Evolutionary conservation across 208 protist species (phyloP), one percentile per base, ranked within the genome.

Genomic region (Acanthamoeba lenticulata): DNA sequence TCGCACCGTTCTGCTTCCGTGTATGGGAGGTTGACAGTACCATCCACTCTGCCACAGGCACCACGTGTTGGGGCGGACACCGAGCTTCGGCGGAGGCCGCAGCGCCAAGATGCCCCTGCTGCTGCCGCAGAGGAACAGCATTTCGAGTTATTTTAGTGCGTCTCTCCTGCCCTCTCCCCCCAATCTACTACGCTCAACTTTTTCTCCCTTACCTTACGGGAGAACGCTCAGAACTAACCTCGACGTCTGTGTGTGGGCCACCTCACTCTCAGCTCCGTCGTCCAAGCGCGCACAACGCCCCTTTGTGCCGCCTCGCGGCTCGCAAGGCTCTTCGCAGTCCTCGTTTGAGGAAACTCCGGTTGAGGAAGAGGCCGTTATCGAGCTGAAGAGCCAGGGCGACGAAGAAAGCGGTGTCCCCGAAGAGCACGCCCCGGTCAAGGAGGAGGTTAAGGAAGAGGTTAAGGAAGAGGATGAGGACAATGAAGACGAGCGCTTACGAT

Each of bases 81-180:
- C 49, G 2, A 62, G 79, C 49, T 89, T 89, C 32, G 57, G 57
- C 32, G 45, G 79, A 24, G 49, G 42, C 27, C 44, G 79, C 44
- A 89, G 19, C n/a, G n/a, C n/a, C 57, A 65, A 52, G 49, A 15
- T 62, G n/a, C 79, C 49, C 15, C 17, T 65, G 29, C 45, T 89
- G 1, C 79, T 62, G 49, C 47, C 49, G 32, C 79, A 89, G 49
- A 1, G 79, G 21, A 89, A 89, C 49, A 89, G 79, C 79, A 89
- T 89, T 32, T 89, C 79, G 27, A 89, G 49, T 21, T 89, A 89
- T 60, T 89, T 89, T n/a, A 62, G 79, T 89, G 21, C 79, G 44
- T 27, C 1, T 24, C 34, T 27, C 36, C 42, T 29, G n/a, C n/a
- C n/a, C n/a, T n/a, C n/a, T n/a, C n/a, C n/a, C n/a, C n/a, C n/a